phyloP scores from a whole-genome alignment of 441 rosid species.

The Syzygium malaccense region DNA sequence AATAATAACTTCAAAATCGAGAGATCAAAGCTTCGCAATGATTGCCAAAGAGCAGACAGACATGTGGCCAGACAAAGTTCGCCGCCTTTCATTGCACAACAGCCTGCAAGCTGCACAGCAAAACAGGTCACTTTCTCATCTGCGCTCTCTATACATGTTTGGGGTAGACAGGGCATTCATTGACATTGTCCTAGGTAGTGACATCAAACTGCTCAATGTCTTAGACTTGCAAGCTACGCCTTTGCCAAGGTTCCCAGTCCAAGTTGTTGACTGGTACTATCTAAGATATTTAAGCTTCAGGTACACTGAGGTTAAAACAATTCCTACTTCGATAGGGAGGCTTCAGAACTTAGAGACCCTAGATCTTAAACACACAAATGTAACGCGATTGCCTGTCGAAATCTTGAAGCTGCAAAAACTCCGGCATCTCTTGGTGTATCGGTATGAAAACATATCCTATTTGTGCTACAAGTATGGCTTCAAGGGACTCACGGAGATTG shows the following conservation, averaged over 20 bases:
- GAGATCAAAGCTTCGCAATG: background rate
- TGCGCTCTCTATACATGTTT: background rate
- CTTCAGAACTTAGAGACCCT: background rate
- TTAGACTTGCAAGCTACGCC: background rate
- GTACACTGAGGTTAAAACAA: background rate
- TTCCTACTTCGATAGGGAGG: background rate
- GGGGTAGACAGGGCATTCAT: background rate
- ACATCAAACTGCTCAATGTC: background rate
- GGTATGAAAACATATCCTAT: background rate
- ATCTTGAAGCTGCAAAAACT: background rate
- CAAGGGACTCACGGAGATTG: background rate
- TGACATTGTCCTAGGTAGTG: background rate
- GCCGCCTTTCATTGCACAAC: background rate
- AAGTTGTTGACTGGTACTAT: background rate
- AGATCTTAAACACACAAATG: background rate
- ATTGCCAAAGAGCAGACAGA: background rate
- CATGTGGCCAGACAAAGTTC: background rate
- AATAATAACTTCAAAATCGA: background rate
- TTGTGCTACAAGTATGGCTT: background rate
- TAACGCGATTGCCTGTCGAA: background rate
- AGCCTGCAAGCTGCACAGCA: background rate
- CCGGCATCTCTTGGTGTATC: background rate
- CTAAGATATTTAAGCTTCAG: background rate
- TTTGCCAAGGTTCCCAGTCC: background rate
- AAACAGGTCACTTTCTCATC: background rate